Base-by-base conservation (phyloP, 2,329 filamentous ascomycete genomes). In the Trichoderma atroviride region DNA sequence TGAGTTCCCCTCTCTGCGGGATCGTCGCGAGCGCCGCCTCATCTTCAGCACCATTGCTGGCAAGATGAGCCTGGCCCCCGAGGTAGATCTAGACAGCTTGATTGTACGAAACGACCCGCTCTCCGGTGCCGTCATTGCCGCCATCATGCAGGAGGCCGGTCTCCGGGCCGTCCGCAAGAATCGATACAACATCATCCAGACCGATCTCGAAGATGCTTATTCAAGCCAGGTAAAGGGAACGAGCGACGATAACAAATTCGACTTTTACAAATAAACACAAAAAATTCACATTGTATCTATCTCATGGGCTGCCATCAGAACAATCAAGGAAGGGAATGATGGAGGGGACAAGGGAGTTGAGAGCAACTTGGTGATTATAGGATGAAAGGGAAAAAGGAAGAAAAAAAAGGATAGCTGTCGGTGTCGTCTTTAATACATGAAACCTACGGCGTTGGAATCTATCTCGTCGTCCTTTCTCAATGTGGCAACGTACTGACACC, bases 131-230 rank as follows among this genome's bases (percentile, higher is more conserved):
- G 91, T 99, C 75, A 99, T 99, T 79, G 94, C 96, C 59, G 96
- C 96, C 63, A 97, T 99, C 79, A 99, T 99, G 96, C 96, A 99
- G 82, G 96, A 99, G 83, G 96, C 96, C 37, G 96, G 96, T 74
- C 86, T 99, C 74, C 89, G 94, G 74, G 95, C 95, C 31, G 95
- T 98, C 73, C 88, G 95, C 76, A 98, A 97, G 89, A 98, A 99
- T 83, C 87, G 96, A 76, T 99, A 99, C 83, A 98, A 99, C 82
- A 99, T 99, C 80, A 98, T 99, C 77, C 96, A 99, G 85, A 89
- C 88, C 72, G 96, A 99, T 82, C 84, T 99, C 72, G 96, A 99
- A 82, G 96, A 98, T 81, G 96, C 96, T 56, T 99, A 99, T 82
- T 94, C 94, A 50, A 93, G 91, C 82, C 96, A 99, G 81, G 96